Percentiles rank a stretch among this genome's conserved stretches.
These are phyloP conservation scores for Sporothrix phasma DNA, from an alignment of 2,329 filamentous ascomycete genomes.

Conservation along the genomic window DNA sequence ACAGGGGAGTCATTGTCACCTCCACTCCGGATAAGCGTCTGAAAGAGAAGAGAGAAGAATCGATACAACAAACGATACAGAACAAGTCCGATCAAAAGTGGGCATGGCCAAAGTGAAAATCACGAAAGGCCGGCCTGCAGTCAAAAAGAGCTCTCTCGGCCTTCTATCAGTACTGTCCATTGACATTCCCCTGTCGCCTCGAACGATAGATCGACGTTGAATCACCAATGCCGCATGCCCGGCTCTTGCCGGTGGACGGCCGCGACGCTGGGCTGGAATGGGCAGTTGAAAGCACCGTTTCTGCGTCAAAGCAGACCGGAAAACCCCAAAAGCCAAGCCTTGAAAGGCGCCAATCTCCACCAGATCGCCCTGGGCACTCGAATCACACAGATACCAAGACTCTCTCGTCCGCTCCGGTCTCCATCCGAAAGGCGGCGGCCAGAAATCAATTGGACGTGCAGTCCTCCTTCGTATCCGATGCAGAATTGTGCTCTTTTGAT, in stretches of 20 bases:
- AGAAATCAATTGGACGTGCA: too few species aligned
- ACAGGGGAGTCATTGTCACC: background rate
- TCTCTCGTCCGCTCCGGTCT: background rate
- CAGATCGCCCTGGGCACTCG: background rate
- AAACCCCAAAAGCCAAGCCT: conserved; percentile 17
- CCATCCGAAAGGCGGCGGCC: background rate
- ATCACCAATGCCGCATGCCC: conserved; percentile 7
- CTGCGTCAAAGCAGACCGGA: background rate
- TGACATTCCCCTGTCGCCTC: background rate
- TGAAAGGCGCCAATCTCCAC: background rate
- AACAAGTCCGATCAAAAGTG: background rate
- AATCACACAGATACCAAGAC: background rate
- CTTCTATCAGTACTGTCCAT: background rate
- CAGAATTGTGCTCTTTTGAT: too few species aligned
- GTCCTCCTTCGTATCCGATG: too few species aligned
- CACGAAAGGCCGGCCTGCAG: background rate
- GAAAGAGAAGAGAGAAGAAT: too few species aligned
- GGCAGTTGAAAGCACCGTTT: background rate
- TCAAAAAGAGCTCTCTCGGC: background rate
- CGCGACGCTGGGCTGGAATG: background rate
- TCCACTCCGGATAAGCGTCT: too few species aligned
- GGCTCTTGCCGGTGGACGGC: conserved; percentile 11
- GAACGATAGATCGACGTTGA: conserved; percentile 2
- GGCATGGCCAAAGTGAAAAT: too few species aligned
- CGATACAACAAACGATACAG: background rate